These are phyloP conservation scores for Trifolium repens DNA, from an alignment of 306 rosid genomes.

Conservation along the genomic window DNA sequence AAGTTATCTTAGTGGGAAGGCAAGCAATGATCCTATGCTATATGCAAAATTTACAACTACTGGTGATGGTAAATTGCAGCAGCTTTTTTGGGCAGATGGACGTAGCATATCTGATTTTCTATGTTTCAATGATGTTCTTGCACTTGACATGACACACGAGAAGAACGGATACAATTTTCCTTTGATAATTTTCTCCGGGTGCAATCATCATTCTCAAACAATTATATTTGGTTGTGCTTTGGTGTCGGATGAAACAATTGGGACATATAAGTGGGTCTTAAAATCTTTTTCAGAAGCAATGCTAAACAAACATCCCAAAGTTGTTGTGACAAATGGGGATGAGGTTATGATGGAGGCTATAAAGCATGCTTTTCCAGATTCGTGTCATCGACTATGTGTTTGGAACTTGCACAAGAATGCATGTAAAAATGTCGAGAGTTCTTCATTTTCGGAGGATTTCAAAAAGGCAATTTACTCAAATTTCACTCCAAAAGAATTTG, in stretches of 20 bases:
- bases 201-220: neutral
- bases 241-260: neutral
- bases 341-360: neutral
- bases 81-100: neutral
- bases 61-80: neutral
- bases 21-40: neutral
- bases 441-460: neutral
- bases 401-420: neutral
- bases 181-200: neutral
- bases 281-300: neutral
- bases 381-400: neutral
- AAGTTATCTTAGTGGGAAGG: conserved; percentile 1
- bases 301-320: neutral
- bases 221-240: neutral
- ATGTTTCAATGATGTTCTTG: neutral
- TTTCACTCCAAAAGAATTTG: neutral
- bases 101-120: neutral
- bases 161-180: neutral
- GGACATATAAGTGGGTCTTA: neutral
- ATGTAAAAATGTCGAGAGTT: no score
- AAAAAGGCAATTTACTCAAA: neutral
- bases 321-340: neutral
- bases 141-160: neutral
- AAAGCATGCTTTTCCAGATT: neutral
- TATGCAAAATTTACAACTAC: neutral